Base-by-base conservation (phyloP, 2,329 filamentous ascomycete genomes). In the Acrocalymma vagum region DNA sequence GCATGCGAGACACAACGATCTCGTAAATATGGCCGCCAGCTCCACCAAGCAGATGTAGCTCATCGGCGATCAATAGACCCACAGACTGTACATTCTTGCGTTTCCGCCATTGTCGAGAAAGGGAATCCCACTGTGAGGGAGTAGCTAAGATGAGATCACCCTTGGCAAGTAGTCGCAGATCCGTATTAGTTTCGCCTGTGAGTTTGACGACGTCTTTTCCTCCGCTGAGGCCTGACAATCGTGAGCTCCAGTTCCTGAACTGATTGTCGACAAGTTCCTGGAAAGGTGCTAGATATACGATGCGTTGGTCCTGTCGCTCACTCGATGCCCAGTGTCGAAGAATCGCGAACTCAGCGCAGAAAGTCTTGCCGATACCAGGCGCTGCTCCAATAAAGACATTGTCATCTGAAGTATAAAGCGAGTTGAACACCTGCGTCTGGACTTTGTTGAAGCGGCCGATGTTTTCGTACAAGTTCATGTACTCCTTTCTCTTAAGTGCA, bases 341-440 rank as follows among this genome's bases (percentile, higher is more conserved):
- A 33, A 99, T 77, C 6, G 94, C 88, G 72, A 99, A 94, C 68
- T 99, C 94, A 2, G 94, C 94, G 64, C 94, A 97, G 2, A 96
- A 85, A 1, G 94, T 97, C 79, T 99, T 99, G 44, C 94, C 94
- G 65, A 90, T 96, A 28, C 94, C 93, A 7, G 92, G 92, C 1
- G 94, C 87, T n/a, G 93, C 87, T 29, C 90, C 92, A 50, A 99
- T 76, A 50, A 99, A 90, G 15, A 96, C 91, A 60, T 95, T 97
- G 58, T 97, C 90, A 65, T 97, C 89, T 0, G 89, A 88, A 31
- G 88, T 86, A 67, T 90, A 97, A 0, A 99, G 76, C 1, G 92
- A 91, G 65, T 96, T 96, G 78, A 97, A 99, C 0, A 90, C 90
- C 67, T 99, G 94, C 0, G 94, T 96, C 71, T 99, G 95, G 9